These are phyloP conservation scores for Trametes cubensis DNA, from an alignment of 768 basidiomycete genomes.

Conservation along the genomic window DNA sequence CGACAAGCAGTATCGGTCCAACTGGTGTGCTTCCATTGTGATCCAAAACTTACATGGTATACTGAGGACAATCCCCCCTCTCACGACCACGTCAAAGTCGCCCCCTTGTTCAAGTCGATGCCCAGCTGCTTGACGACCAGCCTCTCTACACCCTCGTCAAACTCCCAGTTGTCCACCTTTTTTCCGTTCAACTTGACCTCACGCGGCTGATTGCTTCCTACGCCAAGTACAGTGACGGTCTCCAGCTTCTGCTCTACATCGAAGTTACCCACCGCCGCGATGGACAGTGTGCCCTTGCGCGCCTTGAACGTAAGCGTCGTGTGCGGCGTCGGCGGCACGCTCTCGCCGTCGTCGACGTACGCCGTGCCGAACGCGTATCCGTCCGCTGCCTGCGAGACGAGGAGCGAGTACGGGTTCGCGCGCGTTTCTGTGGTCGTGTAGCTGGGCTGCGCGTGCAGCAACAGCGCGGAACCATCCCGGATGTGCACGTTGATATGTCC, in stretches of 20 bases:
- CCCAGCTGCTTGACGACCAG: conserved; percentile 43
- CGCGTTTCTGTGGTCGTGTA: conserved; percentile 73
- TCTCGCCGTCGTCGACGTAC: conserved; percentile 73
- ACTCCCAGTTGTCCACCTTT: conserved; percentile 40
- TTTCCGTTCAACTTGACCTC: conserved; percentile 38
- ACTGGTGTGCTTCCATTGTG: too few species aligned
- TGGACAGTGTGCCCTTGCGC: conserved; percentile 37
- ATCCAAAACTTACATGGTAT: too few species aligned
- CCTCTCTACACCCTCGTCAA: conserved; percentile 42
- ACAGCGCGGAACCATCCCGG: conserved; percentile 66
- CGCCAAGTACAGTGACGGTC: conserved; percentile 62
- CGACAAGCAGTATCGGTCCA: too few species aligned
- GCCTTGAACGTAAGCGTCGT: conserved; percentile 51
- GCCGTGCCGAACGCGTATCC: conserved; percentile 60
- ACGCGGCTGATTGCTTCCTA: conserved; percentile 37
- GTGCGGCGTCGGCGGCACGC: conserved; percentile 56
- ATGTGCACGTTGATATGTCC: conserved; percentile 78
- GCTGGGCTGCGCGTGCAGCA: conserved; percentile 61
- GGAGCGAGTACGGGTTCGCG: conserved; percentile 60
- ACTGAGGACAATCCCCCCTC: background rate
- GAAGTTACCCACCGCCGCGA: conserved; percentile 45
- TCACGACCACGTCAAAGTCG: conserved; percentile 42
- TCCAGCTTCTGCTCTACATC: conserved; percentile 50
- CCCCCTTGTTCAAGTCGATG: conserved; percentile 48
- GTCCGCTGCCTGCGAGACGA: conserved; percentile 54